Base-by-base conservation (phyloP, 1,284 basidiomycete genomes). In the Sutorius eximius region DNA sequence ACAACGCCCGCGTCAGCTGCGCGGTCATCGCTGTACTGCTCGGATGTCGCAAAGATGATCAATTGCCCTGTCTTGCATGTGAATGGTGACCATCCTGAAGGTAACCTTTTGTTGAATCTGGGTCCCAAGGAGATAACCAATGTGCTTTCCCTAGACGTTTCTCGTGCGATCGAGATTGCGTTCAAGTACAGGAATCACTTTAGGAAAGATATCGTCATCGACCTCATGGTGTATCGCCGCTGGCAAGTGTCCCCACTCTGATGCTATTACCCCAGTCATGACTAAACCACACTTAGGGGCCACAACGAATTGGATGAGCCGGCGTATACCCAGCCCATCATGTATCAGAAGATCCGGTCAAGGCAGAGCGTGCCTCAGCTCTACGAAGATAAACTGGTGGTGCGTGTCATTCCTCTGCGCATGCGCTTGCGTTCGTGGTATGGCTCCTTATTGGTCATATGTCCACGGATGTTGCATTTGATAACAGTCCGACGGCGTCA, bases 231-330 rank as follows among this genome's bases (percentile, higher is more conserved):
- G 5, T 95, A 95, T 69, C 82, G 93, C 34, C 81, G 90, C 68
- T 91, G 88, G 89, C 85, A 61, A 44, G 79, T 64, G 11, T 43
- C 15, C 34, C 41, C 13, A n/a, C 40, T 40, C 41, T 16, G 11
- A 41, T 34, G 22, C 8, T 27, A 13, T 12, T 9, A 16, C 13
- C 0, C 6, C 1, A 15, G 42, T 43, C 11, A 55, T 44, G 41
- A 57, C 36, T 24, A 34, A 34, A 30, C 18, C 0, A 34, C 51
- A 33, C 36, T 34, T 57, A 80, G 82, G 78, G 90, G 90, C 3
- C 93, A 95, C 70, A 95, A 95, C 66, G 93, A 95, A 72, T 81
- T 95, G 33, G 93, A 96, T 66, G 83, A 95, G 61, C 95, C 95
- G 0, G 85, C 86, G 16, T 93, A 94, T 71, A 97, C 95, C 0